Conservation (phyloP, 257 asterid species). For the Nicotiana obtusifolia region DNA sequence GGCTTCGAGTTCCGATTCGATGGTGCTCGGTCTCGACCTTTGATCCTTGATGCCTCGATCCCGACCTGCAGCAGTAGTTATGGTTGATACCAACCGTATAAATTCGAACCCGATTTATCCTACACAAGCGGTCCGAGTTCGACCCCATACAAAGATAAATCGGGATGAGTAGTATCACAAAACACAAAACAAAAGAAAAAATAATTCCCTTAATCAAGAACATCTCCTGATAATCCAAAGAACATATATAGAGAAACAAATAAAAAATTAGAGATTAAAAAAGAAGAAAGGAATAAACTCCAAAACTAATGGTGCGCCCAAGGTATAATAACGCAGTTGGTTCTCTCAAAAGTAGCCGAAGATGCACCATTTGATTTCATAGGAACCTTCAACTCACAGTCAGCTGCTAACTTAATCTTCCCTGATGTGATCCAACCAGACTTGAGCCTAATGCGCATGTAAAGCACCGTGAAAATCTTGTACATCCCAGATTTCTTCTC, state of each 20-base stretch:
- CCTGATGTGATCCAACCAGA: slow-evolving; percentile 41
- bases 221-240: background rate
- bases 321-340: slow-evolving; percentile 35
- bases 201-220: background rate
- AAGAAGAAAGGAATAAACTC: background rate
- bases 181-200: background rate
- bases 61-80: too few relatives aligned
- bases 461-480: slow-evolving; percentile 44
- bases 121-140: too few relatives aligned
- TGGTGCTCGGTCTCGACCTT: too few relatives aligned
- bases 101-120: too few relatives aligned
- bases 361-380: slow-evolving; percentile 39
- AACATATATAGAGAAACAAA: background rate
- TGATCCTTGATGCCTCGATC: too few relatives aligned
- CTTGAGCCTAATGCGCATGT: slow-evolving; percentile 36
- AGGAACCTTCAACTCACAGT: slow-evolving; percentile 57
- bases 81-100: too few relatives aligned
- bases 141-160: too few relatives aligned
- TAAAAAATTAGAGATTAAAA: background rate
- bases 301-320: background rate
- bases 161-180: background rate
- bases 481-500: slow-evolving; percentile 32
- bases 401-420: slow-evolving; percentile 49
- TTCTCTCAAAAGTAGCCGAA: slow-evolving; percentile 28
- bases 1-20: too few relatives aligned